Base-by-base conservation (phyloP, 352 stramenopile genomes). In the Globisporangium alternatum region DNA sequence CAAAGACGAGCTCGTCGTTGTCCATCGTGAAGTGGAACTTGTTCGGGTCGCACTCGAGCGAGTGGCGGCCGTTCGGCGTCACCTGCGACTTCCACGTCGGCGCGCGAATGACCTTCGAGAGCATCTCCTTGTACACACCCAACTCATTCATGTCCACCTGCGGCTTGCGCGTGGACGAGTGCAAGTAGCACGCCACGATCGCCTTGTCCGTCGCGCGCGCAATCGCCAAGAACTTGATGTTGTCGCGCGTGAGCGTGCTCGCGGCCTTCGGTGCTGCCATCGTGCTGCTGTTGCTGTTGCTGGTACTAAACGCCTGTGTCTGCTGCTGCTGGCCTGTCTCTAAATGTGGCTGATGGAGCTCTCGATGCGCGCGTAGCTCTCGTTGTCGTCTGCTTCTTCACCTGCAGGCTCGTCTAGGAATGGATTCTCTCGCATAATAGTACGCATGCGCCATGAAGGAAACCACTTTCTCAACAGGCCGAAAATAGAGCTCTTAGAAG, bases 11-110 rank as follows among this genome's bases (percentile, higher is more conserved):
- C 68, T 95, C 83, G 64, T 93, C 83, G 66, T 93, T 93, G 80
- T 93, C 83, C 85, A 95, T 93, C 15, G 81, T 93, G 65, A 93
- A 93, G 68, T 95, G 84, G 67, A 93, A 93, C 73, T 95, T 95
- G 73, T 93, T 93, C 13, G 81, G 83, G 60, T 93, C 83, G 65
- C 86, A 93, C 56, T 95, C 84, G 57, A 95, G 81, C 63, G 86
- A 93, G 71, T 95, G 84, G 65, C 85, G 81, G 48, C 80, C 81
- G 65, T 95, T 93, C n/a, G 83, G 86, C 48, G 81, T 89, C 45
- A 95, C 86, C 64, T 95, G 86, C 45, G 84, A 71, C 78, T 93
- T 91, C 84, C 84, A 93, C 71, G 85, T 95, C 44, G 86, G 84
- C 51, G 84, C 84, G 41, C 80, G 81, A 59, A 93, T 88, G 47